A percentile compares a stretch with the other conserved stretches of the same genome.
These are phyloP conservation scores for Solanum arcanum DNA, from an alignment of 257 asterid species.

Conservation along the genomic window DNA sequence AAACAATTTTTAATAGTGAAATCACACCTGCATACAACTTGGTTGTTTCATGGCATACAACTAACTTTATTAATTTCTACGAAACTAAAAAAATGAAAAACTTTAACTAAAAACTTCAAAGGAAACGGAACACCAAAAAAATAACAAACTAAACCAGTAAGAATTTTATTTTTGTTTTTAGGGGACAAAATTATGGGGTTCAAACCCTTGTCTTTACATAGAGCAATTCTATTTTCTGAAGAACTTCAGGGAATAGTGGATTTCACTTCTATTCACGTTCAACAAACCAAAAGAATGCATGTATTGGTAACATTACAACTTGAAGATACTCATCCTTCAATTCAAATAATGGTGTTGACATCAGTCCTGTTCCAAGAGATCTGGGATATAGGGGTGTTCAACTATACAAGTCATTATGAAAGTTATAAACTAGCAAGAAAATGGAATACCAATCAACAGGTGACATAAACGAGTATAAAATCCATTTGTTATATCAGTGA, in stretches of 20 bases:
- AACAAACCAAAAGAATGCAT: neutral
- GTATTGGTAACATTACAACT: neutral
- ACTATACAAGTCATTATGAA: neutral
- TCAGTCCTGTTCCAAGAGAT: neutral
- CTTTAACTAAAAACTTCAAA: neutral
- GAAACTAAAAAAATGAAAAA: neutral
- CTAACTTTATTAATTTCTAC: neutral
- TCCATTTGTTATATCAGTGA: neutral
- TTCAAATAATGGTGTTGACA: neutral
- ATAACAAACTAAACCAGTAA: neutral
- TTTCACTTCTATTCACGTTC: neutral
- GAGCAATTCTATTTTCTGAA: neutral
- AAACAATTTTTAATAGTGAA: neutral
- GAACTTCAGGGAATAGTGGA: neutral
- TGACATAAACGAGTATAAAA: neutral
- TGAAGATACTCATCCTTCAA: neutral
- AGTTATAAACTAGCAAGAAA: neutral
- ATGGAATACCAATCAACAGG: neutral
- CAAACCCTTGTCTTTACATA: neutral
- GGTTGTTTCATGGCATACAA: neutral
- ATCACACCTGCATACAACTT: neutral
- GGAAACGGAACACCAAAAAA: neutral
- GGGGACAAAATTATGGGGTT: neutral
- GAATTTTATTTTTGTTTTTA: neutral
- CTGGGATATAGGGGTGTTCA: neutral